Conservation (phyloP, 2,329 filamentous ascomycete genomes). For the Talaromyces sp. region DNA sequence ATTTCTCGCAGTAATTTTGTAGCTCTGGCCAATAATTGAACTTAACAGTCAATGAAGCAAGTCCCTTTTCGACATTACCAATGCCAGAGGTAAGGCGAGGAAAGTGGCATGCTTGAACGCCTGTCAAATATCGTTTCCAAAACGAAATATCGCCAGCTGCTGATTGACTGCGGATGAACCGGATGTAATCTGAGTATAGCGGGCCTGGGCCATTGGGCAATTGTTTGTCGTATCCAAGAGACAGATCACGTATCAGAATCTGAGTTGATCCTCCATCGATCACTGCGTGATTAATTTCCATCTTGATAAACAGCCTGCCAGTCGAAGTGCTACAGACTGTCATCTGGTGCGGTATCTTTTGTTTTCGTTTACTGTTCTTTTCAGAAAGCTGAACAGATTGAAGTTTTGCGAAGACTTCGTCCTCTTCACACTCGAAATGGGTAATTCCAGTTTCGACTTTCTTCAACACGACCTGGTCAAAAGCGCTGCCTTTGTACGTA, state of each 20-base stretch:
- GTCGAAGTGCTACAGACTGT: conserved; percentile 27
- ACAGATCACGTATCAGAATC: conserved; percentile 10
- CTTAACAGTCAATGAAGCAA: conserved; percentile 22
- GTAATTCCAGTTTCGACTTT: conserved; percentile 19
- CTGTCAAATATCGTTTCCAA: conserved; percentile 32
- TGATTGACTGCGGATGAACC: conserved; percentile 24
- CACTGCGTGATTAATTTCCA: conserved; percentile 12
- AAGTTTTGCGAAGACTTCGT: conserved; percentile 13
- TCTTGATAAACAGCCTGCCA: conserved; percentile 33
- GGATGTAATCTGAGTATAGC: conserved; percentile 33
- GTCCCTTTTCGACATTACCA: conserved; percentile 14
- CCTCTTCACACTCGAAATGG: conserved; percentile 25
- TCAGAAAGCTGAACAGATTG: conserved; percentile 6
- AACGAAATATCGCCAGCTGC: conserved; percentile 23
- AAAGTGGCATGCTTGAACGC: conserved; percentile 28
- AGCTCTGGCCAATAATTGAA: conserved; percentile 27
- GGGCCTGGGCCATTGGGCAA: conserved; percentile 23
- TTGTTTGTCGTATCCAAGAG: conserved; percentile 35
- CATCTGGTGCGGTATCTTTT: conserved; percentile 29
- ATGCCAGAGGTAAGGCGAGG: conserved; percentile 11
- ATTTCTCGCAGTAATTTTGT: conserved; percentile 26
- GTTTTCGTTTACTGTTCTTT: conserved; percentile 25
- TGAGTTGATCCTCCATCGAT: conserved; percentile 11
- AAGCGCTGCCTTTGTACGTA: conserved; percentile 27
- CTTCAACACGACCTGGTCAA: conserved; percentile 34